Evolutionary conservation across 345 rosid species (phyloP), one percentile per base, ranked within the genome.

Genomic region (Raphanus raphanistrum): DNA sequence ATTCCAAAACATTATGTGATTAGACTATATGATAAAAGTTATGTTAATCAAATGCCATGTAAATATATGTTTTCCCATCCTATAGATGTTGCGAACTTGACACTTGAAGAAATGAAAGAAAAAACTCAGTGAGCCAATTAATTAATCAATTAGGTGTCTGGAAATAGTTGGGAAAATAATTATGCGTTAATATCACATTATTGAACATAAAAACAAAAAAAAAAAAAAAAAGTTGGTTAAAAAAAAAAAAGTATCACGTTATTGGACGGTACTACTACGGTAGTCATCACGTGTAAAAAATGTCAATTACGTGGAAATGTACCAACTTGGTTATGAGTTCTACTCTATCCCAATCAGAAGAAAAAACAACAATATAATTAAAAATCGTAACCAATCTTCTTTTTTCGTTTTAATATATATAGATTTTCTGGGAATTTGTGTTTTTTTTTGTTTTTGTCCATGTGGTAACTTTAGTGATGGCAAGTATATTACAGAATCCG

Each of bases 251-350:
- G 59, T 52, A 52, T 52, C 59, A 52, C 59, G 59, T 52, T 52
- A 52, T 5, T 52, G 6, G 35, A 8, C 66, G 66, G 66, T n/a
- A 52, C 59, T 52, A 50, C 59, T 17, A 17, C 54, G 62, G 76
- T 63, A 17, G 65, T 77, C 66, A 70, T 41, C 80, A 50, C 65
- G 76, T 64, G 55, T 50, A 50, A 50, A 77, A 63, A 70, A 52
- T 54, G 70, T 52, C 65, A 52, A 54, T 9, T 70, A 54, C 75
- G 71, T 77, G 76, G 64, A 54, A 16, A 28, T 38, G 28, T 64
- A 64, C 36, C 67, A 64, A 71, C 66, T 70, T 63, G 45, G 71
- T 26, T 3, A 59, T 45, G 21, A 21, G 21, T 21, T 21, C 21
- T 21, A 21, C 21, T 21, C 21, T 21, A 21, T 21, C 21, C 66